These are phyloP conservation scores for Lathyrus tuberosus DNA, from an alignment of 306 rosid species.

Conservation along the genomic window DNA sequence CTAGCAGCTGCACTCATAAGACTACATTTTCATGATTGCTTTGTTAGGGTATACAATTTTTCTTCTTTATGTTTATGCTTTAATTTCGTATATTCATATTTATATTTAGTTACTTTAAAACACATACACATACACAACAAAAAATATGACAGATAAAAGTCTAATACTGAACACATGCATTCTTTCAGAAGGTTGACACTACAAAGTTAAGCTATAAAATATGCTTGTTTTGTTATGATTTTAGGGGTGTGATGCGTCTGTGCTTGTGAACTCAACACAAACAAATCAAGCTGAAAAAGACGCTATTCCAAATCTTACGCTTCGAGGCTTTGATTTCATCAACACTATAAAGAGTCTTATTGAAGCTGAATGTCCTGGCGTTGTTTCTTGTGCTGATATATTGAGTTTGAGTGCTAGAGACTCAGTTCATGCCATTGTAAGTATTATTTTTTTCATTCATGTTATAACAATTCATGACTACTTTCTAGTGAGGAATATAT, in stretches of 20 bases:
- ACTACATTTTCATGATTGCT: conserved; percentile 89
- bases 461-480: background rate
- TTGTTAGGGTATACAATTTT: conserved; percentile 56
- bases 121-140: too few species aligned
- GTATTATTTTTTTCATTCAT: conserved; percentile 17
- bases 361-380: conserved; percentile 83
- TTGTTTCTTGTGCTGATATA: conserved; percentile 85
- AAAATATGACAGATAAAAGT: too few species aligned
- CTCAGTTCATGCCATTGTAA: conserved; percentile 67
- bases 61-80: background rate
- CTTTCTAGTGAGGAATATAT: background rate
- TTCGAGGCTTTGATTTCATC: conserved; percentile 77
- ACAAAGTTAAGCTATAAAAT: background rate
- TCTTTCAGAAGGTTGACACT: background rate
- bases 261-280: conserved; percentile 70
- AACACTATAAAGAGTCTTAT: conserved; percentile 66
- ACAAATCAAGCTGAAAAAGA: conserved; percentile 58
- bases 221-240: background rate
- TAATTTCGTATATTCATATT: background rate
- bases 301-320: conserved; percentile 61
- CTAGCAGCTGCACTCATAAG: conserved; percentile 80
- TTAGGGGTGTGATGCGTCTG: conserved; percentile 93
- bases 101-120: too few species aligned
- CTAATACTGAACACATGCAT: too few species aligned
- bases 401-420: conserved; percentile 75